Percentiles rank a stretch among this genome's conserved stretches.
Evolutionary conservation across 2,329 filamentous ascomycete genomes (phyloP).

Genomic region (Fusarium napiforme): DNA sequence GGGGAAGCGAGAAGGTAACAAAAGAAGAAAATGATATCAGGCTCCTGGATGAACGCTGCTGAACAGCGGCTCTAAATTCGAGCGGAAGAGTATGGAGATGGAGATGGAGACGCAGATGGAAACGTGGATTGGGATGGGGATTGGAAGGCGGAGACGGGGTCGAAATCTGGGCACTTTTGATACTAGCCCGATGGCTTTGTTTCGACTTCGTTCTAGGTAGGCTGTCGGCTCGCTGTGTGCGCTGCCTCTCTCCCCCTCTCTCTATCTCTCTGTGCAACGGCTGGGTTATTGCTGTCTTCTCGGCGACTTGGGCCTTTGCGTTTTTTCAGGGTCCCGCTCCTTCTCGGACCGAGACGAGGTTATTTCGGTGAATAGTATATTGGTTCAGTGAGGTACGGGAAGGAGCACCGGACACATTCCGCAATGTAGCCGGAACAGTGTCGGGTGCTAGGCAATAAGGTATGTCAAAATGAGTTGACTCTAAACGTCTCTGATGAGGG

Average conservation of each 20-base stretch:
- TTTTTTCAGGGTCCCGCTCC: constrained; percentile 24
- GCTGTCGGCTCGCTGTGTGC: neutral
- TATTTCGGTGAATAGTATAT: constrained; percentile 17
- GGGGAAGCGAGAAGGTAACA: constrained; percentile 2
- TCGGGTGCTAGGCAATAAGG: neutral
- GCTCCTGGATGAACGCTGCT: constrained; percentile 12
- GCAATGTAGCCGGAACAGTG: constrained; percentile 6
- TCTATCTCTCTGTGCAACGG: neutral
- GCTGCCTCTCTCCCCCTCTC: neutral
- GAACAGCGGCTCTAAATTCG: constrained; percentile 8
- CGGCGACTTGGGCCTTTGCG: constrained; percentile 19
- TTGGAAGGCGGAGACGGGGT: constrained; percentile 18
- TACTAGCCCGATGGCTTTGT: constrained; percentile 21
- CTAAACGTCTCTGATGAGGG: neutral
- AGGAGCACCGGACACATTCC: constrained; percentile 12
- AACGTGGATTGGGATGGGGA: constrained; percentile 3
- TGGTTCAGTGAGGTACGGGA: neutral
- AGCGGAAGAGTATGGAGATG: constrained; percentile 4
- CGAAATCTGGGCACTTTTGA: constrained; percentile 28
- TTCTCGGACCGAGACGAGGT: constrained; percentile 35
- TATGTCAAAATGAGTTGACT: constrained; percentile 1
- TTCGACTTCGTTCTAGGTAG: constrained; percentile 14
- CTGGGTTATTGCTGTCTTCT: neutral
- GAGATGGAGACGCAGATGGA: neutral
- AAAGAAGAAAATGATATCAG: constrained; percentile 11